Base-by-base conservation (phyloP, 306 rosid species). In the Betula pendula region DNA sequence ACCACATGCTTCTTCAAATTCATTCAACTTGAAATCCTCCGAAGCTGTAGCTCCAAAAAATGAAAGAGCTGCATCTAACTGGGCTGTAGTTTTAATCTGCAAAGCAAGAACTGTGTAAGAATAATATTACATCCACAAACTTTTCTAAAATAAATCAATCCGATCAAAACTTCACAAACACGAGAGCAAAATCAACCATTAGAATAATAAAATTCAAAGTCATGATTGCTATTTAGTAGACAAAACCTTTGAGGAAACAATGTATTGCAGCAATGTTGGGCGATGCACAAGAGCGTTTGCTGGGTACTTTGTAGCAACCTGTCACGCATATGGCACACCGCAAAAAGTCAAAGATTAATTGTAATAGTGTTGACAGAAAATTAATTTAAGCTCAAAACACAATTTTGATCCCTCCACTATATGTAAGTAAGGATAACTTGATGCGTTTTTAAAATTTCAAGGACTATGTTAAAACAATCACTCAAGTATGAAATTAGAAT, bases 231-330 rank as follows among this genome's bases (percentile, higher is more conserved):
- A 56, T 65, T 35, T 65, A 8, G 19, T 11, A 65, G 43, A 73
- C 65, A 49, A 52, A 70, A 92, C 99, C 99, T 92, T 92, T 2
- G 88, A 83, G 0, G 90, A 88, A 75, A 93, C 89, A 65, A 92
- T 25, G 69, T 96, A 91, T 48, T 89, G 77, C 55, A 85, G 84
- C 73, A 92, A 78, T 2, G 82, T 65, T 7, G 96, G 94, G 25
- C 99, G 96, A 89, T 96, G 94, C 27, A 79, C 75, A 76, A 96
- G 85, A 24, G 98, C 93, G 86, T 96, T 96, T 44, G 84, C 79
- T 15, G 99, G 98, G 81, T 83, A 93, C 84, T 91, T 96, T 0
- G 99, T 89, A 6, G 99, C 97, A 65, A 92, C 98, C 99, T 96
- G 90, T 56, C 87, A 73, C 73, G 74, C 47, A 63, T 20, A 59